A percentile compares a stretch with the other conserved stretches of the same genome.
These are phyloP conservation scores for Psilocybe tampanensis DNA, from an alignment of 768 basidiomycete species.

Conservation along the genomic window DNA sequence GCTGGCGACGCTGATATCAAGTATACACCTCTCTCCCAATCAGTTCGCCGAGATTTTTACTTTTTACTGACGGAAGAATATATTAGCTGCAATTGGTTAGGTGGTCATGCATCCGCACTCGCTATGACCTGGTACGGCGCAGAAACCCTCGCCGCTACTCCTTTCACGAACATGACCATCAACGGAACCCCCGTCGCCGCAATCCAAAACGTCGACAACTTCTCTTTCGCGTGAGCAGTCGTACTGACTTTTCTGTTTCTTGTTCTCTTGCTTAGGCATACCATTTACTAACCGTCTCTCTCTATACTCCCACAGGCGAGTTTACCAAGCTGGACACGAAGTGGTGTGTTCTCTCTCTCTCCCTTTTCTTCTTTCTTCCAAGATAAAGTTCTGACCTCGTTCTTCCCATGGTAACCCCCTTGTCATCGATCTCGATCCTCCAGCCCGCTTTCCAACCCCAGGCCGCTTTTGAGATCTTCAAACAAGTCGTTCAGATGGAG, in stretches of 20 bases:
- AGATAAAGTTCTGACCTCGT: conserved; percentile 1
- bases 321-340: conserved; percentile 63
- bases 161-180: conserved; percentile 59
- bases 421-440: no score
- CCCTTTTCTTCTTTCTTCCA: neutral
- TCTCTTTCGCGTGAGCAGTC: conserved; percentile 66
- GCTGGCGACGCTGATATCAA: conserved; percentile 54
- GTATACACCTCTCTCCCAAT: conserved; percentile 30
- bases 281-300: no score
- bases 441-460: conserved; percentile 67
- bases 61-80: neutral
- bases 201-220: conserved; percentile 66
- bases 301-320: conserved; percentile 40
- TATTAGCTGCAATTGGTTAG: conserved; percentile 50
- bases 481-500: conserved; percentile 52
- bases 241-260: no score
- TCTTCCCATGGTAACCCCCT: neutral
- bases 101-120: conserved; percentile 42
- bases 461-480: conserved; percentile 59
- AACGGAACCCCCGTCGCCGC: conserved; percentile 53
- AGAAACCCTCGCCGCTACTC: conserved; percentile 33
- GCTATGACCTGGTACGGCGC: conserved; percentile 52
- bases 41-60: neutral
- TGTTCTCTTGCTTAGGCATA: no score
- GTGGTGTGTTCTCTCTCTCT: conserved; percentile 44